Evolutionary conservation across 2,329 filamentous ascomycete genomes (phyloP).

Genomic region (Pseudogymnoascus sp.): DNA sequence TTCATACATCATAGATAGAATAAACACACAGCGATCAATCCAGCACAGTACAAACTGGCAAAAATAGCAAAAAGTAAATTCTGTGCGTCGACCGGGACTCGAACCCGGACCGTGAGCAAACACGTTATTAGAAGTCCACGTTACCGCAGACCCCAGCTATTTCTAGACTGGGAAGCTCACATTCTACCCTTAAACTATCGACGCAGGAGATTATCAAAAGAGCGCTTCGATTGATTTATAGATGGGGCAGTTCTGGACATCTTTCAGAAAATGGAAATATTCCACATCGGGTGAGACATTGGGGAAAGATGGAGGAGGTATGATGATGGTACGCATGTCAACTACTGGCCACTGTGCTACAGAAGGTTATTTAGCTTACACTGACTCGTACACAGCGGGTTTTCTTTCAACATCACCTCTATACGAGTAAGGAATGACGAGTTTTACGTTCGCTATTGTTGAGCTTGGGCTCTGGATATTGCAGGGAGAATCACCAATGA

Average conservation of each 20-base stretch:
- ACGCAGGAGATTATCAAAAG: background rate
- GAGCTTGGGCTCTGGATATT: background rate
- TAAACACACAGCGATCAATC: background rate
- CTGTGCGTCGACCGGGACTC: constrained; percentile 1
- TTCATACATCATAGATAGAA: background rate
- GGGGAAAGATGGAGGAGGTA: background rate
- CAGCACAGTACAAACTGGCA: background rate
- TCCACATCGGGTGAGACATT: background rate
- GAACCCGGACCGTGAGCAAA: constrained; percentile 7
- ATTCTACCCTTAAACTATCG: constrained; percentile 9
- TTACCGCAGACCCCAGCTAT: constrained; percentile 8
- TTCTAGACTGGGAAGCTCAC: constrained; percentile 7
- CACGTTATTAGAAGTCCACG: background rate
- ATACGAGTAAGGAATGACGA: background rate
- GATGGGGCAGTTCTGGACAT: background rate
- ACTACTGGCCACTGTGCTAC: background rate
- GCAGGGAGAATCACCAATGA: background rate
- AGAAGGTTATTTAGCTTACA: background rate
- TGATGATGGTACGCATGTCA: background rate
- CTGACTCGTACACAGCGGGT: background rate
- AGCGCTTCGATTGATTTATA: background rate
- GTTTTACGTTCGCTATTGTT: background rate
- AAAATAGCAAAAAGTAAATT: background rate
- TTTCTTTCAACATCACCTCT: background rate
- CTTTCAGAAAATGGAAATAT: background rate